A percentile compares a stretch with the other conserved stretches of the same genome.
These are phyloP conservation scores for Fraxinus angustifolia DNA, from an alignment of 305 asterid genomes.

Conservation along the genomic window DNA sequence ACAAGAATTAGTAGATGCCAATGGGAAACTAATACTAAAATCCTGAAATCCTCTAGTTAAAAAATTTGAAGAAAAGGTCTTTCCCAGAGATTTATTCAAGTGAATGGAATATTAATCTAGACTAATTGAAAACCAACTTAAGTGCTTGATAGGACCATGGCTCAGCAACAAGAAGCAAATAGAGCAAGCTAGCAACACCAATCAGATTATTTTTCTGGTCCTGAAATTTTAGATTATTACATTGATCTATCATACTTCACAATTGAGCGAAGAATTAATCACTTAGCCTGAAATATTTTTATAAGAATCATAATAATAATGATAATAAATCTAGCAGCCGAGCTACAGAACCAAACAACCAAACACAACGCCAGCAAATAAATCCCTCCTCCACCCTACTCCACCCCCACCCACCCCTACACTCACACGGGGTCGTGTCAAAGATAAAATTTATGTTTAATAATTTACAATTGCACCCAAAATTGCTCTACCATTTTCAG, in stretches of 20 bases:
- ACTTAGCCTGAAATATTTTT: neutral
- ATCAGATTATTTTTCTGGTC: neutral
- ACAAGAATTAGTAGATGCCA: neutral
- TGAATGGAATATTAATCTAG: neutral
- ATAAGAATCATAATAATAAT: neutral
- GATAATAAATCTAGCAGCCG: neutral
- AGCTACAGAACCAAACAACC: neutral
- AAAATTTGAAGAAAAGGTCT: neutral
- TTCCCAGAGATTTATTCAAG: neutral
- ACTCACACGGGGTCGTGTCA: neutral
- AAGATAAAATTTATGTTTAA: neutral
- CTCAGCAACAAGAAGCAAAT: neutral
- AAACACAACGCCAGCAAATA: neutral
- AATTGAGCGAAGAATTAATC: neutral
- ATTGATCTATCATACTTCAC: neutral
- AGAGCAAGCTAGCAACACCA: neutral
- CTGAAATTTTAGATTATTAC: neutral
- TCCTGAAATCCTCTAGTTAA: neutral
- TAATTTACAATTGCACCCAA: neutral
- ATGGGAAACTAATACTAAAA: neutral
- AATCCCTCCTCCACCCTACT: neutral
- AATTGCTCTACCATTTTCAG: neutral
- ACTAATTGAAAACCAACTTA: neutral
- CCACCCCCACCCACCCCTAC: neutral
- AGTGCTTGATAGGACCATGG: neutral